Evolutionary conservation across 257 asterid genomes (phyloP).

Genomic region (Datura wrightii): DNA sequence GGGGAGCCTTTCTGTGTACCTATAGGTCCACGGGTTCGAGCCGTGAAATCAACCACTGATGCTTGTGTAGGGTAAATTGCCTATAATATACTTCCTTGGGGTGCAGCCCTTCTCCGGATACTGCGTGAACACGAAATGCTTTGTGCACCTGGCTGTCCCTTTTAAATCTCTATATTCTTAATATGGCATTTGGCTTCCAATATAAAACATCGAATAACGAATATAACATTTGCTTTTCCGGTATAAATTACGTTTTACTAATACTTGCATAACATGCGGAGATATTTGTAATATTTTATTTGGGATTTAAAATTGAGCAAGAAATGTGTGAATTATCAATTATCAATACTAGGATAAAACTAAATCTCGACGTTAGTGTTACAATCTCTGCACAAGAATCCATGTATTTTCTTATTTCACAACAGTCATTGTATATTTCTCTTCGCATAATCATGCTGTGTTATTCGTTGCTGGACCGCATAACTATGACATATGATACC

Average conservation of each 20-base stretch:
- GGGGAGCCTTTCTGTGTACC: background rate
- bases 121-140: background rate
- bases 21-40: background rate
- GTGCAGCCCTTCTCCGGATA: background rate
- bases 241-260: background rate
- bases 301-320: background rate
- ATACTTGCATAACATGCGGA: background rate
- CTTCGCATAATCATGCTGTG: background rate
- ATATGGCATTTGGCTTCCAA: background rate
- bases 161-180: background rate
- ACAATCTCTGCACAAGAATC: background rate
- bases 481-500: background rate
- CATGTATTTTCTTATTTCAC: background rate
- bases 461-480: background rate
- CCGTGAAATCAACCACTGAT: background rate
- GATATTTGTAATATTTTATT: background rate
- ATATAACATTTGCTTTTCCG: background rate
- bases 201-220: background rate
- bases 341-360: conserved; percentile 17
- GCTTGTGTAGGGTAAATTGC: background rate
- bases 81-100: background rate
- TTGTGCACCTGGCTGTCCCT: background rate
- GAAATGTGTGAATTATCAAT: conserved; percentile 13
- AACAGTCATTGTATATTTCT: background rate
- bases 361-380: conserved; percentile 3